phyloP scores from a whole-genome alignment of 441 rosid genomes.

The Aquilaria agallochum region DNA sequence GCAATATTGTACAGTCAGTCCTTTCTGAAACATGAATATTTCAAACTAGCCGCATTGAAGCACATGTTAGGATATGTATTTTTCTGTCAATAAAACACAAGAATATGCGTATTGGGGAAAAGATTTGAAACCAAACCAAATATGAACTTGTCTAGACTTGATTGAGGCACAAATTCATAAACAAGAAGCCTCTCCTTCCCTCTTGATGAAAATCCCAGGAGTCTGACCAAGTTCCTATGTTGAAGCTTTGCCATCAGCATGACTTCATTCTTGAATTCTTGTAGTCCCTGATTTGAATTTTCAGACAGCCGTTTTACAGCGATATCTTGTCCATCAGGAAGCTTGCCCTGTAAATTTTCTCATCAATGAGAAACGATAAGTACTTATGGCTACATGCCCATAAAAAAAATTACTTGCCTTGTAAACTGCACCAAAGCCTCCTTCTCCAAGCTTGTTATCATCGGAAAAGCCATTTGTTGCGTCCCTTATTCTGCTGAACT shows the following conservation, averaged over 20 bases:
- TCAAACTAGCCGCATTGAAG: too few relatives aligned
- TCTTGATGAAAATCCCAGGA: conserved; percentile 7
- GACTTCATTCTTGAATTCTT: conserved; percentile 5
- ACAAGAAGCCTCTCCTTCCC: conserved; percentile 12
- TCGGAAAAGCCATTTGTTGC: conserved; percentile 20
- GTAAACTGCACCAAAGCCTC: conserved; percentile 24
- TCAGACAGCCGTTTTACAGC: too few relatives aligned
- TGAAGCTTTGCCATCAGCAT: conserved; percentile 10
- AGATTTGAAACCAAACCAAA: conserved; percentile 2
- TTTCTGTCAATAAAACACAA: not conserved
- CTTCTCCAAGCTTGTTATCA: conserved; percentile 21
- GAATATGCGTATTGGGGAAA: not conserved
- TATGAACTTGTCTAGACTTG: conserved; percentile 13
- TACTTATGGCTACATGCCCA: too few relatives aligned
- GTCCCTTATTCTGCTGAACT: conserved; percentile 2
- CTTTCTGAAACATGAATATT: too few relatives aligned
- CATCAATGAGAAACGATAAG: too few relatives aligned
- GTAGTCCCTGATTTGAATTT: not conserved
- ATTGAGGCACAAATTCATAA: conserved; percentile 9
- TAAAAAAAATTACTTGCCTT: conserved; percentile 9
- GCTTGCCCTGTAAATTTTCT: too few relatives aligned
- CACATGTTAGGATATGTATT: not conserved
- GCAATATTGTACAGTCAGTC: not conserved
- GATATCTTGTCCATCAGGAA: too few relatives aligned
- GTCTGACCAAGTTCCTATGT: conserved; percentile 11